Base-by-base conservation (phyloP, 2,329 filamentous ascomycete genomes). In the Pseudogymnoascus sp. region DNA sequence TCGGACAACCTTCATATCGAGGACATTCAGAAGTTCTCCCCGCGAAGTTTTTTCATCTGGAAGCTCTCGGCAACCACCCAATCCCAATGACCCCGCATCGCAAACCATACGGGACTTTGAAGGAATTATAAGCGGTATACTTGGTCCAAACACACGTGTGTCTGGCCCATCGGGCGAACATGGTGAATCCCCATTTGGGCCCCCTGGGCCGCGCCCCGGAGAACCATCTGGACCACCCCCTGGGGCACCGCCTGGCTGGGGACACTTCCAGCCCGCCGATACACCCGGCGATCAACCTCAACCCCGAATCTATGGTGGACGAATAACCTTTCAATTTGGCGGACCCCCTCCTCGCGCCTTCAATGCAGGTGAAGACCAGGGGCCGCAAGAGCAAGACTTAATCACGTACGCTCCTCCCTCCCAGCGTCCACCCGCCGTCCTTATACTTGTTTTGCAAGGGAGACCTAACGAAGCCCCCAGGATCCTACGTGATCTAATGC, bases 381-480 rank as follows among this genome's bases (percentile, higher is more conserved):
- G 43, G n/a, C 74, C 76, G 62, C 79, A 78, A 7, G 72, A 80
- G 22, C 77, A 78, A 62, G 79, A 78, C 63, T 67, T 85, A 61
- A 70, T 75, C 66, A 78, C 79, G 78, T 82, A 77, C 68, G 79
- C 73, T 60, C 65, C 59, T 43, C 63, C 64, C 64, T 22, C 61
- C 50, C 16, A 22, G 22, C 35, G 38, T 38, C 62, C 73, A 61
- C 37, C 33, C 59, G 59, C 50, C 50, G 50, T 56, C 50, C 50
- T 56, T 56, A 56, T 56, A 19, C 28, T 56, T 16, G 50, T 56
- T 56, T 33, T 56, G 28, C 50, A 56, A 56, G 16, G 50, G 28
- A 33, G 50, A 19, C 50, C 50, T 56, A 56, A 56, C 50, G 50
- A 56, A 56, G n/a, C 50, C 10, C 50, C 50, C 6, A 56, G 50